Evolutionary conservation across 805 yeast genomes (phyloP), one percentile per base, ranked within the genome.

Genomic region (Sungouiozyma ichnusensis): DNA sequence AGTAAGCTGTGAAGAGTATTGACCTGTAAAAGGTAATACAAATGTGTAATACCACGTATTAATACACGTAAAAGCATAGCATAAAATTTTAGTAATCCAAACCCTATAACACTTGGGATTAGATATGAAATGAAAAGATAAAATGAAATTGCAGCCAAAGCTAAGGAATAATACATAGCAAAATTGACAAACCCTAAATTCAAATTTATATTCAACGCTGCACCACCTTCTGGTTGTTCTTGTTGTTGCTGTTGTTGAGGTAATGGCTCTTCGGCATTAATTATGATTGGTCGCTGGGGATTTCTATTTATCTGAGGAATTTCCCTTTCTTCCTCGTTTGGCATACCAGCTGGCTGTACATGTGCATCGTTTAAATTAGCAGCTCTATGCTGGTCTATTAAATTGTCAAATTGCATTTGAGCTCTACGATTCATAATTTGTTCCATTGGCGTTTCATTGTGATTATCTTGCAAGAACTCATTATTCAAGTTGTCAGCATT

Each of bases 91-190:
- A 57, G 24, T 29, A 64, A 43, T 16, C 48, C 35, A 44, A 49
- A 52, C 8, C 81, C 81, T 3, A 72, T 36, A 35, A 68, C 50
- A 5, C 73, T 69, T 9, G 82, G 81, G 2, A 73, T 45, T 15
- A 71, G 58, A 49, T 74, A 76, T 0, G 72, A 60, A 13, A 65
- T 36, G 24, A 69, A 58, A 33, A 74, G 51, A 44, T 69, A 71
- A 2, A 62, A 51, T 1, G 67, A 54, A 2, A 62, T 45, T 18
- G 60, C 41, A 1, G 52, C 48, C 20, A 62, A 53, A 15, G 61
- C 63, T 15, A 59, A 58, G 35, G 45, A 29, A 32, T 48, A 55
- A 40, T 60, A 60, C 7, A 52, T 46, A 8, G 56, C 40, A 2
- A 60, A 41, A 29, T 50, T 52, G 4, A 39, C 35, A 31, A 55